phyloP scores from a whole-genome alignment of 345 rosid genomes.

The Brassica cretica region DNA sequence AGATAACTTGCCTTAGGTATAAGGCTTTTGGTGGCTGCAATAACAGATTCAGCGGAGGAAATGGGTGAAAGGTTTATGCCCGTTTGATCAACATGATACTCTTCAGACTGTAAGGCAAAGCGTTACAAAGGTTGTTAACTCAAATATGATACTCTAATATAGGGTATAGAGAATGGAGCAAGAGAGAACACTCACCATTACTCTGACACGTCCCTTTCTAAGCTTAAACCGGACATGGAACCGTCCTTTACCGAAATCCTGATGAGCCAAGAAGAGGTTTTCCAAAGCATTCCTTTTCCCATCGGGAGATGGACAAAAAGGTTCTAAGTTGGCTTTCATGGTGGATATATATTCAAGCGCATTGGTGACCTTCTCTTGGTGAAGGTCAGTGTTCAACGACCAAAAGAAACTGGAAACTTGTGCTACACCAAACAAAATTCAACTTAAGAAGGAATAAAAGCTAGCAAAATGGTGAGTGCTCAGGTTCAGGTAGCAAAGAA shows the following conservation, averaged over 20 bases:
- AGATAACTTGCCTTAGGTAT: constrained; percentile 66
- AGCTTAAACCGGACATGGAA: constrained; percentile 72
- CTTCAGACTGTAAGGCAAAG: constrained; percentile 59
- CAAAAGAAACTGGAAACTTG: constrained; percentile 62
- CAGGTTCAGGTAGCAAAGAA: constrained; percentile 15
- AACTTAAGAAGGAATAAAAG: background rate
- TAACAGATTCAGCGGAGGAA: constrained; percentile 46
- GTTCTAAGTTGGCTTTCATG: constrained; percentile 66
- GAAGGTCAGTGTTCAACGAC: constrained; percentile 80
- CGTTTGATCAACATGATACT: constrained; percentile 52
- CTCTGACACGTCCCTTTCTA: constrained; percentile 82
- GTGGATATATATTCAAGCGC: constrained; percentile 77
- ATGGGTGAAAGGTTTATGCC: constrained; percentile 66
- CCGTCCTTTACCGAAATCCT: constrained; percentile 58
- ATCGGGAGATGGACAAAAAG: constrained; percentile 44
- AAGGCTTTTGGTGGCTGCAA: constrained; percentile 49
- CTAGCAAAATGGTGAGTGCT: background rate
- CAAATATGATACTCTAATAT: background rate
- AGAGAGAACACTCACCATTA: constrained; percentile 52
- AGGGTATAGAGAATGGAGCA: background rate
- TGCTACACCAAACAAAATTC: constrained; percentile 5
- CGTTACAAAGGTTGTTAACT: constrained; percentile 10
- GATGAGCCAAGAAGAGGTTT: constrained; percentile 49
- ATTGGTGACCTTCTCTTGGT: constrained; percentile 55
- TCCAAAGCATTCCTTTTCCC: constrained; percentile 52